Evolutionary conservation across 2,329 filamentous ascomycete genomes (phyloP), one percentile per base, ranked within the genome.

Genomic region (Stagonosporopsis rhizophila): DNA sequence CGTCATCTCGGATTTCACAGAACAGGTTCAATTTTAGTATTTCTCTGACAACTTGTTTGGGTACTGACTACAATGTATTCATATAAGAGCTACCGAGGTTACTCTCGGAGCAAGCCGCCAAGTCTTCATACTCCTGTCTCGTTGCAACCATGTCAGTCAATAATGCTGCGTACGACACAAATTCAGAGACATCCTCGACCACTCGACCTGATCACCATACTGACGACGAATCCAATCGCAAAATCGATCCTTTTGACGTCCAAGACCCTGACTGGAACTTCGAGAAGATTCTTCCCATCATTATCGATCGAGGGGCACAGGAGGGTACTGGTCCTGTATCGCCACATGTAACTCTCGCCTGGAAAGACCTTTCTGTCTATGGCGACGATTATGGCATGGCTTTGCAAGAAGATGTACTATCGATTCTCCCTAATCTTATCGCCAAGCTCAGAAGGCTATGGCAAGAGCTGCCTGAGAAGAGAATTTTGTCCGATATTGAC

Each of bases 401-500:
- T 20, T 1, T 25, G 14, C 39, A 27, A 27, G 20, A 41, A 22
- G 39, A 41, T 12, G 20, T 41, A 2, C 2, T 27, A 1, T 41
- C 39, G 20, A 41, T 41, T n/a, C 5, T 41, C n/a, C 15, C 39
- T 17, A 6, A 27, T 17, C 23, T 22, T 12, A n/a, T 41, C 20
- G 17, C 39, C 23, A 41, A 27, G 6, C 22, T 41, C 22, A 41
- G 39, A 17, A 41, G 39, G 22, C 22, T 41, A 25, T 41, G 39
- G 39, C 20, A 25, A 15, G 38, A 27, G 14, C 28, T 17, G 20
- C 49, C 17, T 9, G 40, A 52, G 15, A 52, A 35, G 34, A 38
- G 11, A 9, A 86, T 95, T 41, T 77, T 95, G 25, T 80, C 89
- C 57, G 80, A 83, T 56, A 92, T 91, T 76, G 80, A 80, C 46